phyloP scores from a whole-genome alignment of 2,329 filamentous ascomycete genomes.

The Calonectria pauciramosa region DNA sequence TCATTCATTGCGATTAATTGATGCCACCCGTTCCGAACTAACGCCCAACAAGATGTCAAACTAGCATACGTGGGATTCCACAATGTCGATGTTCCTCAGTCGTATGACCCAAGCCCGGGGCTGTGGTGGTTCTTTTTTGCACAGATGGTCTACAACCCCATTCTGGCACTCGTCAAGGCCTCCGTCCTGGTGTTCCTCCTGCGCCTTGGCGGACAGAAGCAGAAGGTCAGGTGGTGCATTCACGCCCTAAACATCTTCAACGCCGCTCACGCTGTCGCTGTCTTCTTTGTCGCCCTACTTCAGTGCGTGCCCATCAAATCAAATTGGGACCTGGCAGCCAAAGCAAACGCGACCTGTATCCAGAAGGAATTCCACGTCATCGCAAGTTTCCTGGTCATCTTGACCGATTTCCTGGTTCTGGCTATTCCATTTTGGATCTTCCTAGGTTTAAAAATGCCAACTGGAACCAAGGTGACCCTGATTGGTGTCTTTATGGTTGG shows the following conservation, averaged over 20 bases:
- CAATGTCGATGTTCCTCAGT: conserved; percentile 15
- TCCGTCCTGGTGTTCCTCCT: conserved; percentile 59
- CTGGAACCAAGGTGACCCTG: conserved; percentile 53
- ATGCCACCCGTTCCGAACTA: not conserved
- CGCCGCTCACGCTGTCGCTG: conserved; percentile 48
- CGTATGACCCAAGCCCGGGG: conserved; percentile 14
- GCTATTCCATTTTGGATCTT: conserved; percentile 57
- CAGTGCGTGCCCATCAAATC: conserved; percentile 52
- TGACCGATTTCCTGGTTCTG: conserved; percentile 57
- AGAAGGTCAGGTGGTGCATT: conserved; percentile 43
- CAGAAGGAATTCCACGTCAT: conserved; percentile 48
- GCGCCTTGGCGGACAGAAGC: conserved; percentile 54
- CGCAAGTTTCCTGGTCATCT: conserved; percentile 52
- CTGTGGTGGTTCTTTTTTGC: conserved; percentile 53
- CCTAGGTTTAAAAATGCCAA: conserved; percentile 53
- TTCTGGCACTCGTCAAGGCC: conserved; percentile 59
- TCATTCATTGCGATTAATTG: too few relatives aligned
- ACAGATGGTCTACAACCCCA: conserved; percentile 59
- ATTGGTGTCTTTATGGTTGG: conserved; percentile 56
- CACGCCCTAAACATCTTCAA: conserved; percentile 52
- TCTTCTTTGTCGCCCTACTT: conserved; percentile 54
- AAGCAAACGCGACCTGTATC: conserved; percentile 40
- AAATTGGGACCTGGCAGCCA: conserved; percentile 23
- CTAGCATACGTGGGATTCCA: conserved; percentile 28
- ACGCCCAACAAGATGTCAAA: conserved; percentile 23